Percentiles rank a stretch among this genome's conserved stretches.
These are phyloP conservation scores for Ceratobasidium theobromae DNA, from an alignment of 1,284 basidiomycete species.

Conservation along the genomic window DNA sequence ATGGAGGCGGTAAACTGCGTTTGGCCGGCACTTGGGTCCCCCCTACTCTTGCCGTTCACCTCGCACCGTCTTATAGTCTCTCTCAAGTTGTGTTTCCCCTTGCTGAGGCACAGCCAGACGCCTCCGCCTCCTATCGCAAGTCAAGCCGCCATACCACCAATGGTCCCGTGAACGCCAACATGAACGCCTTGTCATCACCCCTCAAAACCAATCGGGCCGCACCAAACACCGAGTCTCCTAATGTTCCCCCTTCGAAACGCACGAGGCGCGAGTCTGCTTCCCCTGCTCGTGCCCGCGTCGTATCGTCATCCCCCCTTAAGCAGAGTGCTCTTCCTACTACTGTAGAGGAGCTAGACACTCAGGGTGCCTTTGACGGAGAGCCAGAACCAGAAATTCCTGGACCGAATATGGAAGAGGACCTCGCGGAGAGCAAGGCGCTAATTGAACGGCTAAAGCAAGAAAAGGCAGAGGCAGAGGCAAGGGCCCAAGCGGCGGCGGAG, in stretches of 20 bases:
- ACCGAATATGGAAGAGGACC: constrained; percentile 64
- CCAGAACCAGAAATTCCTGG: constrained; percentile 52
- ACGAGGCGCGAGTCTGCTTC: constrained; percentile 15
- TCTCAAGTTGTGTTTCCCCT: constrained; percentile 67
- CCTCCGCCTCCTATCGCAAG: constrained; percentile 72
- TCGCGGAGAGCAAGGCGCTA: constrained; percentile 68
- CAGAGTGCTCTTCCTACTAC: constrained; percentile 43
- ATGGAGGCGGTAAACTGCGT: constrained; percentile 70
- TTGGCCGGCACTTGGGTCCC: constrained; percentile 92
- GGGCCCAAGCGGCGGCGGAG: neutral
- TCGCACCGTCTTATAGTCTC: constrained; percentile 54
- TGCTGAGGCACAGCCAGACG: constrained; percentile 75
- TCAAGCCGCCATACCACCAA: constrained; percentile 43
- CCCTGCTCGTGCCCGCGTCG: neutral
- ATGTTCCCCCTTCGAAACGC: neutral
- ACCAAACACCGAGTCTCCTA: constrained; percentile 7
- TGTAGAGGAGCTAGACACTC: constrained; percentile 57
- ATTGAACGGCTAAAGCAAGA: constrained; percentile 62
- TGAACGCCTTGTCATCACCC: constrained; percentile 14
- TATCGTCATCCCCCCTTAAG: neutral
- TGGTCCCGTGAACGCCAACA: constrained; percentile 1
- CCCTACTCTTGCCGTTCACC: constrained; percentile 62
- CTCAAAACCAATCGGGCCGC: constrained; percentile 4
- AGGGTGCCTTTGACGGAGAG: constrained; percentile 33
- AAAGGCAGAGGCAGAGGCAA: constrained; percentile 31